Percentiles rank a stretch among this genome's conserved stretches.
Evolutionary conservation across 2,329 filamentous ascomycete species (phyloP).

Genomic region (Pseudogymnoascus sp.): DNA sequence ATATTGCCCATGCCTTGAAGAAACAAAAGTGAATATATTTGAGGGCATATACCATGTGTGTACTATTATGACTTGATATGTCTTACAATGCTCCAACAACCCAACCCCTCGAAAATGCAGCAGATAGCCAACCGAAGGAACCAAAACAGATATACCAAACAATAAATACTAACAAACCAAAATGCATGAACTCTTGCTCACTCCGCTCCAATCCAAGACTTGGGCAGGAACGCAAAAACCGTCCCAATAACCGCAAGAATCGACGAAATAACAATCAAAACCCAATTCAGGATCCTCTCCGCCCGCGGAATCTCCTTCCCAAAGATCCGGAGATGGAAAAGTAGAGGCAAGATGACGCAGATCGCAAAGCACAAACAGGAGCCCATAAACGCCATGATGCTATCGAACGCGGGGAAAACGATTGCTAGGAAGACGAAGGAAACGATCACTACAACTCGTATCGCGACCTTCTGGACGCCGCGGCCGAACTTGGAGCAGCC

Average conservation of each 20-base stretch:
- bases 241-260: conserved; percentile 71
- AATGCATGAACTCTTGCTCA: conserved; percentile 16
- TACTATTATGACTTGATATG: neutral
- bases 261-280: conserved; percentile 61
- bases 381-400: conserved; percentile 71
- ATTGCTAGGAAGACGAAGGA: conserved; percentile 70
- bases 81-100: neutral
- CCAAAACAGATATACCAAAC: neutral
- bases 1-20: neutral
- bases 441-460: conserved; percentile 61
- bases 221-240: conserved; percentile 80
- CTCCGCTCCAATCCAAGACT: conserved; percentile 57
- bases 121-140: neutral
- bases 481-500: conserved; percentile 52
- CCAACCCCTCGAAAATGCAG: neutral
- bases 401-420: conserved; percentile 60
- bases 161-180: neutral
- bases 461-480: conserved; percentile 48
- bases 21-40: neutral
- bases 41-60: neutral
- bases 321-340: conserved; percentile 88
- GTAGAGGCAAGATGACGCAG: conserved; percentile 81
- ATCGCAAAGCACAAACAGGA: conserved; percentile 88
- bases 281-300: conserved; percentile 62
- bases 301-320: conserved; percentile 55